Base-by-base conservation (phyloP, 805 yeast species). In the Hanseniaspora lindneri region DNA sequence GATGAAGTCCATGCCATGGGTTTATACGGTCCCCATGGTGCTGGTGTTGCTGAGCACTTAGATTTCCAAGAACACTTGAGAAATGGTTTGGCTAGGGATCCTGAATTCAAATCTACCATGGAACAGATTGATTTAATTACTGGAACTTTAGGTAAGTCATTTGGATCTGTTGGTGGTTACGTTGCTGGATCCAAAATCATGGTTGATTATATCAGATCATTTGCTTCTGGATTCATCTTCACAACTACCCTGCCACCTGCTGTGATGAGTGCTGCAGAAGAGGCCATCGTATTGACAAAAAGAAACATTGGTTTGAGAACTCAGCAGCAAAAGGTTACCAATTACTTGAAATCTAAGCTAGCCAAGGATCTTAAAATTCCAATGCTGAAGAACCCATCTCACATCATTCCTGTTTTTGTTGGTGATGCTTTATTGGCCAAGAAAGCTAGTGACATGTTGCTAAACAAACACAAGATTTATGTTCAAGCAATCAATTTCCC, bases 1-100 rank as follows among this genome's bases (percentile, higher is more conserved):
- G 99, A 92, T 65, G 99, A 92, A 67, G 99, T 92, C 33, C 99
- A 92, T 61, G 97, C 98, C 30, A 97, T 92, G 41, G 99, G 99
- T 49, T 76, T 92, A 80, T 92, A 92, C 63, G 99, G 99, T 59
- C 97, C 99, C 52, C 95, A 84, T 59, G 99, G 99, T 62, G 98
- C 96, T 29, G 99, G 99, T 69, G 97, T 92, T 49, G 96, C 97
- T 41, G 99, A 92, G 67, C 98, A 92, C 64, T 72, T 83, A 59
- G 85, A 92, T 67, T 92, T 87, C 58, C 84, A 84, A 41, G 78
- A 79, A 49, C 94, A 89, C 62, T 76, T 84, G 60, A 62, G 69
- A 51, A 65, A 79, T 14, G 92, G 92, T 55, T 28, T 39, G 19
- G 17, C 25, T 16, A 75, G 77, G 54, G 65, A 67, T 41, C 57